Conservation (phyloP, 1,139 yeast species). For the Hyphopichia burtonii region DNA sequence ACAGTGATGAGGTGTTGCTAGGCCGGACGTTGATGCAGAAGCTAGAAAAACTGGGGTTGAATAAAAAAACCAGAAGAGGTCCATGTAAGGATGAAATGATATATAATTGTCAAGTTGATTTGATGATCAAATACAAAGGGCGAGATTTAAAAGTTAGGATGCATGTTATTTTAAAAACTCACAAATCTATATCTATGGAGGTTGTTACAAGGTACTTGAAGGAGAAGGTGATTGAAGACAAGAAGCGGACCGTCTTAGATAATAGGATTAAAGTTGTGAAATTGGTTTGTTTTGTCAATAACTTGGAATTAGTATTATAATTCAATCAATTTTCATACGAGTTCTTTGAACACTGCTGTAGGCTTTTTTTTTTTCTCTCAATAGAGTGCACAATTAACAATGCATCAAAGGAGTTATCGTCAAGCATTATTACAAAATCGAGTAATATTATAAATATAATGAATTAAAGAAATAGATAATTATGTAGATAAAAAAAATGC, state of each 20-base stretch:
- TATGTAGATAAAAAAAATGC: neutral
- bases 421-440: too few relatives aligned
- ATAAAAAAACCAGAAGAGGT: neutral
- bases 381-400: too few relatives aligned
- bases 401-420: too few relatives aligned
- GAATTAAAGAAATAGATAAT: neutral
- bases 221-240: neutral
- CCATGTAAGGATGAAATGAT: neutral
- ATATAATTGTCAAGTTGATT: neutral
- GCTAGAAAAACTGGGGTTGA: neutral
- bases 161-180: neutral
- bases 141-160: neutral
- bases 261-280: neutral
- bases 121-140: neutral
- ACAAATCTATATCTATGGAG: neutral
- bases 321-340: too few relatives aligned
- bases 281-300: slow-evolving; percentile 8
- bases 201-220: neutral
- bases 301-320: slow-evolving; percentile 9
- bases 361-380: too few relatives aligned
- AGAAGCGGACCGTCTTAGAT: neutral
- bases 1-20: neutral
- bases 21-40: neutral
- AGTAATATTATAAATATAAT: neutral
- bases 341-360: too few relatives aligned